Base-by-base conservation (phyloP, 306 rosid species). In the Vachellia collinsii region DNA sequence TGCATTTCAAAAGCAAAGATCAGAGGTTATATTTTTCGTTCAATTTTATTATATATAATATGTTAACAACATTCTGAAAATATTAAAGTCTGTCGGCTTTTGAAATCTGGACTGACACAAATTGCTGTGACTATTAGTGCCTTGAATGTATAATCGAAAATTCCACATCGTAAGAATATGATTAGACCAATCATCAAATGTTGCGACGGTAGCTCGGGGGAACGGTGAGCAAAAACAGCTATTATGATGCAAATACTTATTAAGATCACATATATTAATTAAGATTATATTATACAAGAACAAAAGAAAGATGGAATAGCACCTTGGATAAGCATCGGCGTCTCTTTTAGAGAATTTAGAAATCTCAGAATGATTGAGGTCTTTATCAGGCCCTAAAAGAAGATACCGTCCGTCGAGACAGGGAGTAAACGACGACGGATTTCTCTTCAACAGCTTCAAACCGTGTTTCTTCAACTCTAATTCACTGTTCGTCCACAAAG, bases 391-490 rank as follows among this genome's bases (percentile, higher is more conserved):
- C 3, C 99, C 98, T 39, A 91, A 73, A 25, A 95, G 92, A 81
- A 95, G 99, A 86, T 91, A 93, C 0, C 92, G 87, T 51, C 99
- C 98, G 38, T 91, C 98, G 63, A 95, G 88, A 87, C 97, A 93
- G 2, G 99, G 99, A 71, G 97, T 95, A 77, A 95, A 90, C 51
- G 99, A 95, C 39, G 98, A 88, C 6, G 98, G 97, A 86, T 79
- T 91, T 85, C 98, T 85, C 87, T 81, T 91, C 83, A 95, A 84
- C 66, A 93, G 79, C 92, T 87, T 93, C 89, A 95, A 81, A 62
- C 99, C 98, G 41, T 95, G 99, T 76, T 92, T 85, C 38, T 69
- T 85, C 64, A 95, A 82, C 77, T 95, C 97, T 38, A 95, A 59
- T 42, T 95, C 99, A 22, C 91, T 91, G 79, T 73, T 20, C 66